A percentile compares a stretch with the other conserved stretches of the same genome.
Evolutionary conservation across 2,329 filamentous ascomycete genomes (phyloP).

Genomic region (Sarocladium brachiariae): DNA sequence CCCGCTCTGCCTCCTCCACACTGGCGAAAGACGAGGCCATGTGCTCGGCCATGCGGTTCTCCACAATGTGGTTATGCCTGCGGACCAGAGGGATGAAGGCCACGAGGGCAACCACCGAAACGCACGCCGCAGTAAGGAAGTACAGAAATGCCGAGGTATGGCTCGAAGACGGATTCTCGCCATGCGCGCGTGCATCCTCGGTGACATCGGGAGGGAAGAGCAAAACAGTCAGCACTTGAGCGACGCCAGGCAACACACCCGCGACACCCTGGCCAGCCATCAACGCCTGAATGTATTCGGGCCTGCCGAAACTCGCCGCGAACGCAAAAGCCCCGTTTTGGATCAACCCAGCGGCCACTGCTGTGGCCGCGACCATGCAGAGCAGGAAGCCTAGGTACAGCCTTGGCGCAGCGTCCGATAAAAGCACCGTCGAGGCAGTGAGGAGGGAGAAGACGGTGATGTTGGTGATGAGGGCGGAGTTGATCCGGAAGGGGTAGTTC

Average conservation of each 20-base stretch:
- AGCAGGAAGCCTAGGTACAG: conserved; percentile 78
- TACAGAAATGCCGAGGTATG: conserved; percentile 71
- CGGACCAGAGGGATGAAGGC: conserved; percentile 69
- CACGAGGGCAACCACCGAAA: conserved; percentile 63
- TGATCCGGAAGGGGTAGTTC: conserved; percentile 84
- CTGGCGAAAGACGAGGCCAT: conserved; percentile 44
- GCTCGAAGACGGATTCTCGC: conserved; percentile 14
- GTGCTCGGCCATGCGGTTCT: conserved; percentile 38
- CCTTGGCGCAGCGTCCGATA: conserved; percentile 53
- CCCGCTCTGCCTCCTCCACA: conserved; percentile 46
- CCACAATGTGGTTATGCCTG: conserved; percentile 48
- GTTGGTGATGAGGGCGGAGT: conserved; percentile 68
- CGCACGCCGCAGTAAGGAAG: conserved; percentile 77
- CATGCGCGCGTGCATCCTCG: conserved; percentile 18
- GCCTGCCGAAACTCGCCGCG: conserved; percentile 73
- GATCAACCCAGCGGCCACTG: conserved; percentile 73
- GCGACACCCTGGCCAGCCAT: conserved; percentile 93
- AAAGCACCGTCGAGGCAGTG: conserved; percentile 68
- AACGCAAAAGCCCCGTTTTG: conserved; percentile 96
- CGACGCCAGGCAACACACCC: conserved; percentile 80
- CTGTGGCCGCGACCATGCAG: conserved; percentile 70
- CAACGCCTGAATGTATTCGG: conserved; percentile 90
- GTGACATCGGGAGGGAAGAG: conserved; percentile 35
- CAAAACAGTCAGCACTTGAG: conserved; percentile 79
- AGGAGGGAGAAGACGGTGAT: conserved; percentile 70